Evolutionary conservation across 2,329 filamentous ascomycete genomes (phyloP).

Genomic region (Trichophaea hybrida): DNA sequence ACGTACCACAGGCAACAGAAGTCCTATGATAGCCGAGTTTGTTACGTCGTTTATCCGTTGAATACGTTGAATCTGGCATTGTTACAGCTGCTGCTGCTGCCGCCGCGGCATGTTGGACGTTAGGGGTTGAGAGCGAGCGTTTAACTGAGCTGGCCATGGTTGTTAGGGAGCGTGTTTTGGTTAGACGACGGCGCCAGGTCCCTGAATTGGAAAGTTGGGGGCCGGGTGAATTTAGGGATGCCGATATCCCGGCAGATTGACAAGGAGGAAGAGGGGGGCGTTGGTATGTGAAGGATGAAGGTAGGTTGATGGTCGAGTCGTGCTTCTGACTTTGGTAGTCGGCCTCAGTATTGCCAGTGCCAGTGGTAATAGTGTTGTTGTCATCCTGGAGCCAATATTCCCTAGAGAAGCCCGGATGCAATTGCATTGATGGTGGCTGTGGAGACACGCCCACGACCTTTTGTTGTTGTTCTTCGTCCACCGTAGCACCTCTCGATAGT

Average conservation of each 20-base stretch:
- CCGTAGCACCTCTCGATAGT: not conserved
- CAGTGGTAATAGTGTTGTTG: not conserved
- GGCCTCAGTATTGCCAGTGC: not conserved
- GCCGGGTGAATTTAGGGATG: slow-evolving; percentile 21
- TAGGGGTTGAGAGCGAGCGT: slow-evolving; percentile 26
- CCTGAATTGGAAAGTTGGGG: slow-evolving; percentile 18
- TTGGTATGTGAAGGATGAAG: not conserved
- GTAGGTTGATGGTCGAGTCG: not conserved
- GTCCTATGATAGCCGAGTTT: slow-evolving; percentile 93
- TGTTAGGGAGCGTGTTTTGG: slow-evolving; percentile 23
- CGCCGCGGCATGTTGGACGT: slow-evolving; percentile 25
- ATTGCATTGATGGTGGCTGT: not conserved
- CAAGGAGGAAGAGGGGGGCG: not conserved
- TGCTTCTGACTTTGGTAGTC: not conserved
- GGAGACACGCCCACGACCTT: not conserved
- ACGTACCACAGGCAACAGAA: slow-evolving; percentile 88
- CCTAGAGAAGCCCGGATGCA: not conserved
- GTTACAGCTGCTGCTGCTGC: slow-evolving; percentile 20
- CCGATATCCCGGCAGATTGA: not conserved
- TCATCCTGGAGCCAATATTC: not conserved
- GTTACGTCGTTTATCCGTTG: slow-evolving; percentile 59
- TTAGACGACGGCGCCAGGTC: slow-evolving; percentile 22
- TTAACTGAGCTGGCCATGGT: slow-evolving; percentile 22
- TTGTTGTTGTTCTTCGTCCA: not conserved
- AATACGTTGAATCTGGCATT: slow-evolving; percentile 18